These are phyloP conservation scores for Candida wancherniae DNA, from an alignment of 805 yeast genomes.

Conservation along the genomic window DNA sequence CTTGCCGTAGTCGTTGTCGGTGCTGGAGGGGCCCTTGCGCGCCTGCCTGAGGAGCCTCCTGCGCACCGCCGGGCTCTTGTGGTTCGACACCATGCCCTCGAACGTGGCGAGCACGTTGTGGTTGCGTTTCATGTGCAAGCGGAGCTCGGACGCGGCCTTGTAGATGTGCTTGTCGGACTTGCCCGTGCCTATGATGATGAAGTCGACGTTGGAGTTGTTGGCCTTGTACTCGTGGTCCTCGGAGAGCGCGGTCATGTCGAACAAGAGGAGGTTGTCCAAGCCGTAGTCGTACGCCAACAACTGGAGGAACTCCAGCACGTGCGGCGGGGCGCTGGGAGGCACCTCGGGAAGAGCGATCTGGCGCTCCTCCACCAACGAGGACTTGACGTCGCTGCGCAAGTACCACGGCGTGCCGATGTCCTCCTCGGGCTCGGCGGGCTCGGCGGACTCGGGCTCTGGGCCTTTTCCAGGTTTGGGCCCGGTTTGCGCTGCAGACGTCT, in stretches of 20 bases:
- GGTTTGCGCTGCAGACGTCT: too few species aligned
- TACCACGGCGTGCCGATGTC: constrained; percentile 52
- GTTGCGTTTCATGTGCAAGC: constrained; percentile 51
- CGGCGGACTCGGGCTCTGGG: neutral
- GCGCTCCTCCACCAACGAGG: constrained; percentile 23
- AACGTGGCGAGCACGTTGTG: constrained; percentile 40
- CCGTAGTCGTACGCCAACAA: constrained; percentile 60
- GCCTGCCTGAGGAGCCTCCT: constrained; percentile 47
- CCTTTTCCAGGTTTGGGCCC: too few species aligned
- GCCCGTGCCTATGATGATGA: constrained; percentile 64
- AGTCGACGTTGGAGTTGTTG: constrained; percentile 27
- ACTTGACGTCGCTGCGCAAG: constrained; percentile 40
- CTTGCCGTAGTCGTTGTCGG: constrained; percentile 53
- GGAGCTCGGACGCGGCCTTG: constrained; percentile 60
- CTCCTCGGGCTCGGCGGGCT: neutral
- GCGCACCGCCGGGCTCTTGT: constrained; percentile 37
- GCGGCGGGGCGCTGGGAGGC: constrained; percentile 56
- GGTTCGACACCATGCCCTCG: constrained; percentile 69
- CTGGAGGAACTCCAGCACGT: constrained; percentile 41
- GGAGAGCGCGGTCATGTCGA: constrained; percentile 52
- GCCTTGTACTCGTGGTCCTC: constrained; percentile 27
- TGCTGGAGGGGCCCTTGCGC: constrained; percentile 47
- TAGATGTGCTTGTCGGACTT: constrained; percentile 71
- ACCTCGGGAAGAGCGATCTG: constrained; percentile 45
- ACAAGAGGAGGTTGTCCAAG: constrained; percentile 52